Evolutionary conservation across 768 basidiomycete genomes (phyloP), one percentile per base, ranked within the genome.

Genomic region (Naematelia aurantialba): DNA sequence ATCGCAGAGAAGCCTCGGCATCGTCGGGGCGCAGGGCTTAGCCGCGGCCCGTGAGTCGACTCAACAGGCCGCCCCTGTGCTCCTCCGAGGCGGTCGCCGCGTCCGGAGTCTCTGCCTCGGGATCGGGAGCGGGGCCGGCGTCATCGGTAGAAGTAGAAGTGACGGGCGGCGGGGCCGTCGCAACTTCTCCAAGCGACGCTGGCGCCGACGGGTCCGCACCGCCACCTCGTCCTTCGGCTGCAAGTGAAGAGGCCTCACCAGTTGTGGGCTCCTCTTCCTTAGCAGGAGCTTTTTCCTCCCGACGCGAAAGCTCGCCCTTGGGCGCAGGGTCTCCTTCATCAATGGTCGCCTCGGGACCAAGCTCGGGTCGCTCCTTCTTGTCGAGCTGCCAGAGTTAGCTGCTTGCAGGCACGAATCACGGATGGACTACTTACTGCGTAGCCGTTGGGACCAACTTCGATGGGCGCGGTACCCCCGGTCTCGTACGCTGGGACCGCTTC

Each of bases 201-300:
- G n/a, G 63, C 59, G 26, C 52, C 58, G 29, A 49, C 59, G 11
- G 55, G 58, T 27, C 52, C 50, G 55, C 24, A 21, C 17, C 29
- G 25, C 11, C 24, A 10, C 57, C 57, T 19, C 22, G 49, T 25
- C 44, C 26, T 17, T 61, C 34, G 34, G 58, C 51, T 55, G 66
- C 52, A 60, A 62, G 62, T 31, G 67, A 64, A 52, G 63, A 60
- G 55, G 62, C 74, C 70, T 76, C 73, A 70, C 70, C 68, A 58
- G 75, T 74, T 58, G 71, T 68, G 45, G 67, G 66, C 58, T 70
- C 81, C 58, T 70, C 81, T 19, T 81, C 80, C 4, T 83, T 83
- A 68, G 85, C 86, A 0, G 87, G 85, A 10, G 87, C 85, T 77
- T 88, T 88, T 73, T 87, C 88, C 76, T 84, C 81, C 69, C 83